Evolutionary conservation across 495 filamentous ascomycete species (phyloP), one percentile per base, ranked within the genome.

Genomic region (Cairneyella variabilis): DNA sequence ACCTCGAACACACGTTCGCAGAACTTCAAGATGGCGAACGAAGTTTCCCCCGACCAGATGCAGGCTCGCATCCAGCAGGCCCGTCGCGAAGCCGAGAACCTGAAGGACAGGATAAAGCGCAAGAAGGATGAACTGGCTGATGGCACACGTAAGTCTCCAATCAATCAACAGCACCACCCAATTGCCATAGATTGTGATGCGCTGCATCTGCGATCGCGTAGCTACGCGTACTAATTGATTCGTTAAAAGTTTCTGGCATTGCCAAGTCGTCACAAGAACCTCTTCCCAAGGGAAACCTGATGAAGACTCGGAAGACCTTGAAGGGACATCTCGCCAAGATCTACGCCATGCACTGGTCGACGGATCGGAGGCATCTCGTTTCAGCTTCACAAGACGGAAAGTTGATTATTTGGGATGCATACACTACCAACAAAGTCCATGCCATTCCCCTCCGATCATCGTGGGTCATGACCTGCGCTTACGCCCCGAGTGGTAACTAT

Each of bases 341-440:
- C 60, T 98, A 98, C 71, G 91, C 93, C 57, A 98, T 98, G 93
- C 95, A 98, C 75, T 98, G 93, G 93, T 97, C 95, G 17, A 98
- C 95, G 54, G 93, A 98, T 73, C 85, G 93, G 65, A 88, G 93
- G 71, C 95, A 97, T 72, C 82, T 98, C 52, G 93, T 98, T 34
- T 98, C 93, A 8, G 93, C 93, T 56, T 98, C 93, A 59, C 93
- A 98, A 71, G 93, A 98, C 66, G 93, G 93, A 67, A 98, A 98
- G 78, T 84, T 98, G 58, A 98, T 98, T 70, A 97, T 98, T 64
- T 98, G 93, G 93, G 93, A 98, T 71, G 93, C 93, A 37, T 98
- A 98, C 77, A 97, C 93, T 53, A 97, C 93, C 53, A 98, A 98
- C 76, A 98, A 98, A 68, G 93, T 98, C 26, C 93, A 98, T 75